Evolutionary conservation across 1,139 yeast species (phyloP), one percentile per base, ranked within the genome.

Genomic region (Pichia sp.): DNA sequence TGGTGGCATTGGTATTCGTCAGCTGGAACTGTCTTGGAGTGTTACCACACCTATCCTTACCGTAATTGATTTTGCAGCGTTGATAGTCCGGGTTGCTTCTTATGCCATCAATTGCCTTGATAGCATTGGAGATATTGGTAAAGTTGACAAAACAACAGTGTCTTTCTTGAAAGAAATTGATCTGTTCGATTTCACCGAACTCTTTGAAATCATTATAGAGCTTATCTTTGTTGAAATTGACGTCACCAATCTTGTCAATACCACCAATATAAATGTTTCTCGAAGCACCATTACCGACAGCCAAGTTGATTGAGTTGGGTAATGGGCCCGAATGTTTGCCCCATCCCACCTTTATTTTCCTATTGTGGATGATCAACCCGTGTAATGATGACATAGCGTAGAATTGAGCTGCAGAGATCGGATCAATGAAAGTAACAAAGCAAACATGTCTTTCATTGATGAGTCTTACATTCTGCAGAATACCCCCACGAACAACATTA

Each of bases 1-100:
- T 21, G 16, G 7, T 21, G 12, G 25, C 25, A 10, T 18, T 28
- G 12, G 22, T 11, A 29, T 28, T 40, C 23, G 33, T 33, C 23
- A 42, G 19, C 39, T 55, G 58, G 37, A 55, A 54, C 37, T 58
- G 64, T 44, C 72, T 70, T 42, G 87, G 87, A 45, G 80, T 71
- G 54, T 82, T 83, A 30, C 91, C 94, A 62, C 94, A 83, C 56
- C 94, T 69, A 59, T 82, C 93, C 55, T 82, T 82, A 44, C 93
- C 93, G 55, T 77, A 80, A 50, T 76, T 78, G 42, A 80, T 76
- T 47, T 78, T 75, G 44, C 79, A 69, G 34, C 65, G 67, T 34
- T 62, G 59, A 49, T 77, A 78, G 49, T 73, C 77, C 19, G 59
- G 58, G 40, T 67, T 66, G 42, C 73, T 73, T 58, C 75, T 71